phyloP scores from a whole-genome alignment of 2,329 filamentous ascomycete species.

The Exophiala phaeomuriformis region DNA sequence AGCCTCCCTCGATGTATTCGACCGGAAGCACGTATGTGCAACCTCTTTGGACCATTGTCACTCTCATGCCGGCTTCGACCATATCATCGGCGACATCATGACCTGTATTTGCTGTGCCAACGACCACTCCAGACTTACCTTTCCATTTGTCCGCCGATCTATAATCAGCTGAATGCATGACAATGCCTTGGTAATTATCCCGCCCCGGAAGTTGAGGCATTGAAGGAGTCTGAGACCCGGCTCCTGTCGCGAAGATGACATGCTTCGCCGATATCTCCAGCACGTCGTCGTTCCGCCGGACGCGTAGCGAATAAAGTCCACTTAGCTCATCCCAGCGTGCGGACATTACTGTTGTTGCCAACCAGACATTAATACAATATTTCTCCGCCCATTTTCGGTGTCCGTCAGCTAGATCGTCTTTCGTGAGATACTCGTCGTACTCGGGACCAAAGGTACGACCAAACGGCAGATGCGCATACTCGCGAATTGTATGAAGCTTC shows the following conservation, averaged over 20 bases:
- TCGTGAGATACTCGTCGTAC: slow-evolving; percentile 26
- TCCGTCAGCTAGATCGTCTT: slow-evolving; percentile 24
- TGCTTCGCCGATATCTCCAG: neutral
- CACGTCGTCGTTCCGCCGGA: slow-evolving; percentile 24
- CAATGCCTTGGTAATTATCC: slow-evolving; percentile 34
- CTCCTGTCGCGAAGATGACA: slow-evolving; percentile 11
- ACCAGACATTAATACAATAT: slow-evolving; percentile 38
- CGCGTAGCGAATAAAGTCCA: slow-evolving; percentile 36
- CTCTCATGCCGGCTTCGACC: slow-evolving; percentile 35
- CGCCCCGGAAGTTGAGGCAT: slow-evolving; percentile 27
- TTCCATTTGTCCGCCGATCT: slow-evolving; percentile 31
- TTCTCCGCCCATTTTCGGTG: slow-evolving; percentile 22
- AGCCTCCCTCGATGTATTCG: slow-evolving; percentile 24
- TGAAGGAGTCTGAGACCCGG: slow-evolving; percentile 29
- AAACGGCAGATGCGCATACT: slow-evolving; percentile 27
- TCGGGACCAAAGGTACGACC: slow-evolving; percentile 26
- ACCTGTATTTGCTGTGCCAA: slow-evolving; percentile 43
- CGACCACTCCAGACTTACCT: slow-evolving; percentile 40
- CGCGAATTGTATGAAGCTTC: slow-evolving; percentile 26
- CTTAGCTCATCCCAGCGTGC: slow-evolving; percentile 36
- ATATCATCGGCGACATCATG: slow-evolving; percentile 47
- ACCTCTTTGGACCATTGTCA: slow-evolving; percentile 43
- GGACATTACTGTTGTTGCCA: slow-evolving; percentile 35
- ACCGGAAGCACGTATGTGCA: slow-evolving; percentile 32
- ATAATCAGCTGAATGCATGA: slow-evolving; percentile 34